Evolutionary conservation across 2,329 filamentous ascomycete genomes (phyloP), one percentile per base, ranked within the genome.

Genomic region (Fusarium secorum): DNA sequence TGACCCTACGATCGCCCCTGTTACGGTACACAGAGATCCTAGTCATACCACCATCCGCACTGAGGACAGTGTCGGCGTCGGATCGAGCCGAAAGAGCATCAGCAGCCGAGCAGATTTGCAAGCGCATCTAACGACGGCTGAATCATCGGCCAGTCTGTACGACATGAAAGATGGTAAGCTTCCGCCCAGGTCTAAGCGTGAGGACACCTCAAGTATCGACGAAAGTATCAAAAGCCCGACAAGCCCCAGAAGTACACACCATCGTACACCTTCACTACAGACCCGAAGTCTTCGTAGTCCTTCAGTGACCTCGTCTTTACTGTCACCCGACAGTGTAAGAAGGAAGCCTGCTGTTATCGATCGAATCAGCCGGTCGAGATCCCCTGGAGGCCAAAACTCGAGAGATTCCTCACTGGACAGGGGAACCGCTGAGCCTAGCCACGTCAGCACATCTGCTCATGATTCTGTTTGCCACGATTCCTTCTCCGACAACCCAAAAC

Each of bases 321-420:
- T 82, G 13, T 79, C 79, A 5, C 79, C 80, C 3, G 78, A 81
- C 32, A 83, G 84, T 11, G 73, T 80, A 39, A 76, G 81, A 68
- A 78, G 85, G 77, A 79, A 83, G 66, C 82, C 89, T 3, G 82
- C 84, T 5, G 84, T 88, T 8, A 88, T 89, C 60, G 84, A 87
- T 72, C 85, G 85, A n/a, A 87, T 89, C 49, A 86, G 82, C 66
- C 82, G 81, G 13, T 82, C 85, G 13, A 81, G 81, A 33, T 81
- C 81, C 28, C 81, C 83, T 4, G 81, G 78, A 11, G 79, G 78
- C 32, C 79, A 79, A 11, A 83, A 81, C 18, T 90, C 89, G 17
- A 83, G 87, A 64, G 87, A 87, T 11, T 90, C 88, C 3, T 90
- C 88, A 2, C 79, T 87, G 56, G 89, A 90, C 49, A 84, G 85